Conservation (phyloP, 306 rosid genomes). For the Canavalia ensiformis region DNA sequence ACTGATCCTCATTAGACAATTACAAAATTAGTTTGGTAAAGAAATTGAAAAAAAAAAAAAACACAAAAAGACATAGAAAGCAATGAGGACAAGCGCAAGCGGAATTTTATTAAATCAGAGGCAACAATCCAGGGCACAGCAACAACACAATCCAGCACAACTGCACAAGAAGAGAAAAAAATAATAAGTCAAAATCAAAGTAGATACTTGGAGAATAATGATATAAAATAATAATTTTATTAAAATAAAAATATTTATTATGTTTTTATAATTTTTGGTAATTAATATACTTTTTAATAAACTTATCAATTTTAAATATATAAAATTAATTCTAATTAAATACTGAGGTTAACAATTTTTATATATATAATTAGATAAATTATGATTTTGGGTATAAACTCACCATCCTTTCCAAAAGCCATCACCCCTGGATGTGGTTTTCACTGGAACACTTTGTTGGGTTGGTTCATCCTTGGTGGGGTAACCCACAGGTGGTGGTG, state of each 20-base stretch:
- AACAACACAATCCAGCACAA: conserved; percentile 71
- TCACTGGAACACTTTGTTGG: conserved; percentile 45
- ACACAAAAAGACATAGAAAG: neutral
- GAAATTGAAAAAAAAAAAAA: neutral
- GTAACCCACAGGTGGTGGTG: conserved; percentile 61
- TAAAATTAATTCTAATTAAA: too few relatives aligned
- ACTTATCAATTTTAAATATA: too few relatives aligned
- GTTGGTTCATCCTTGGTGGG: conserved; percentile 50
- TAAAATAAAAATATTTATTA: too few relatives aligned
- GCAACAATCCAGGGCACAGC: conserved; percentile 65
- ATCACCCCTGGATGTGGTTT: conserved; percentile 60
- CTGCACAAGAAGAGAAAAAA: conserved; percentile 48
- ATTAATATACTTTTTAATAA: too few relatives aligned
- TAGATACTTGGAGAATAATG: too few relatives aligned
- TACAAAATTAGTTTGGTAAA: conserved; percentile 25
- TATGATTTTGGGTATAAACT: neutral
- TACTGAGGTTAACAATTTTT: too few relatives aligned
- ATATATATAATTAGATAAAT: neutral
- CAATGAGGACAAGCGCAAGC: neutral
- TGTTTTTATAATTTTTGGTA: too few relatives aligned
- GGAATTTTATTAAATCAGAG: conserved; percentile 33
- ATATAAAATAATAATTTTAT: too few relatives aligned
- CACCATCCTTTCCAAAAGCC: conserved; percentile 76
- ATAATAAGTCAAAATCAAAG: neutral
- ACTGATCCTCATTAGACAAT: conserved; percentile 31